Base-by-base conservation (phyloP, 805 yeast genomes). In the Hagleromyces aurorensis region DNA sequence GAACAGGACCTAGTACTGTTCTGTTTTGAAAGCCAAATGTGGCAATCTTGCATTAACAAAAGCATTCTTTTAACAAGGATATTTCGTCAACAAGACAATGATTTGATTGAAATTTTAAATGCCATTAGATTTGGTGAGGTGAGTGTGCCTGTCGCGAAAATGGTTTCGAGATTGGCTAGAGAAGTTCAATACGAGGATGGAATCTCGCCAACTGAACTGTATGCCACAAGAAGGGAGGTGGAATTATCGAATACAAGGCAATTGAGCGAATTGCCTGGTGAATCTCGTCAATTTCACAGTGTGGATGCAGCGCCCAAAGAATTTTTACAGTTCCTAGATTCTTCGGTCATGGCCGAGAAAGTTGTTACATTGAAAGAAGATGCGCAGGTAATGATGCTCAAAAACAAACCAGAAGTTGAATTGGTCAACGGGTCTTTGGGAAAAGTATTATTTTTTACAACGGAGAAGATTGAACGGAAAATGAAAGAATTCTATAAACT, bases 351-450 rank as follows among this genome's bases (percentile, higher is more conserved):
- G 80, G 93, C 91, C 25, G 81, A 78, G 16, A 66, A 69, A 34
- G 50, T 44, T 5, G 48, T 91, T 10, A 65, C 62, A 3, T 59
- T 91, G 40, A 89, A 87, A 52, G 76, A 72, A 32, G 85, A 84
- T 20, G 93, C 96, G 0, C 98, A 91, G 55, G 96, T 91, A 2
- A 87, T 91, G 96, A 75, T 84, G 67, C 59, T 91, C 41, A 84
- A 82, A 46, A 91, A 91, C 52, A 66, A 70, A 16, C 87, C 83
- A 40, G 79, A 74, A 7, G 59, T 65, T 3, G 50, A 49, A 11
- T 61, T 91, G 21, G 97, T 91, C 22, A 91, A 91, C 58, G 98
- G 99, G 3, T 73, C 96, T 0, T 62, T 89, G 21, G 99, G 99
- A 0, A 72, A 67, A 21, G 78, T 91, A 1, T 35, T 64, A 3